A percentile compares a stretch with the other conserved stretches of the same genome.
These are phyloP conservation scores for Septoria petroselini DNA, from an alignment of 2,329 filamentous ascomycete genomes.

Conservation along the genomic window DNA sequence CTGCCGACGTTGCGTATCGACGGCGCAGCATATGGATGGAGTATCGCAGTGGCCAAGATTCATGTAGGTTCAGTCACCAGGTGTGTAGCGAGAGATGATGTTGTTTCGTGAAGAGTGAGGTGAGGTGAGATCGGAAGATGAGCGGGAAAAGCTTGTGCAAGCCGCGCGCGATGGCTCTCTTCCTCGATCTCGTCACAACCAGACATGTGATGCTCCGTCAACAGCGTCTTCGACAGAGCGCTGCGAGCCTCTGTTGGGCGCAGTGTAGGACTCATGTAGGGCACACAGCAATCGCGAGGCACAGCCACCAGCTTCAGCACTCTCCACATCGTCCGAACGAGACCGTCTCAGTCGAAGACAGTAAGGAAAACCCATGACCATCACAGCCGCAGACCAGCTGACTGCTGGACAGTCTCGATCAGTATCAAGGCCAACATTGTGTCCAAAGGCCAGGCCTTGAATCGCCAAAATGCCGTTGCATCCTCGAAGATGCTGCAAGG, in stretches of 20 bases:
- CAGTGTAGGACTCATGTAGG: constrained; percentile 7
- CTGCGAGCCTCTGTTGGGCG: constrained; percentile 16
- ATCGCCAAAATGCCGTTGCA: constrained; percentile 65
- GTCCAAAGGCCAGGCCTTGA: constrained; percentile 34
- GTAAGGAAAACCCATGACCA: background rate
- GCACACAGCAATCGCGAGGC: background rate
- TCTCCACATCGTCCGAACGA: constrained; percentile 3
- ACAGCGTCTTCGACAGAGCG: constrained; percentile 22
- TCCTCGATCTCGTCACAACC: background rate
- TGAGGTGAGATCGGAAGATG: background rate
- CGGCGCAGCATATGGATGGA: too few species aligned
- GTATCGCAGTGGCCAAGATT: too few species aligned
- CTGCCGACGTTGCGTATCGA: too few species aligned
- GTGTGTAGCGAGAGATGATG: too few species aligned
- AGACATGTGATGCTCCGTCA: constrained; percentile 27
- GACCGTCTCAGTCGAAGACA: background rate
- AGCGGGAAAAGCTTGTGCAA: background rate
- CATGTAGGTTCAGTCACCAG: too few species aligned
- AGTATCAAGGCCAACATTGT: constrained; percentile 54
- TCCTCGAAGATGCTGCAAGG: constrained; percentile 68
- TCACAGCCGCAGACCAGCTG: background rate
- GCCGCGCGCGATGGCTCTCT: background rate
- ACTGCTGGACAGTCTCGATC: constrained; percentile 30
- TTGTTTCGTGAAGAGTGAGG: too few species aligned
- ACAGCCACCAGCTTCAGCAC: constrained; percentile 1